phyloP scores from a whole-genome alignment of 495 filamentous ascomycete species.

The Oidiodendron maius region DNA sequence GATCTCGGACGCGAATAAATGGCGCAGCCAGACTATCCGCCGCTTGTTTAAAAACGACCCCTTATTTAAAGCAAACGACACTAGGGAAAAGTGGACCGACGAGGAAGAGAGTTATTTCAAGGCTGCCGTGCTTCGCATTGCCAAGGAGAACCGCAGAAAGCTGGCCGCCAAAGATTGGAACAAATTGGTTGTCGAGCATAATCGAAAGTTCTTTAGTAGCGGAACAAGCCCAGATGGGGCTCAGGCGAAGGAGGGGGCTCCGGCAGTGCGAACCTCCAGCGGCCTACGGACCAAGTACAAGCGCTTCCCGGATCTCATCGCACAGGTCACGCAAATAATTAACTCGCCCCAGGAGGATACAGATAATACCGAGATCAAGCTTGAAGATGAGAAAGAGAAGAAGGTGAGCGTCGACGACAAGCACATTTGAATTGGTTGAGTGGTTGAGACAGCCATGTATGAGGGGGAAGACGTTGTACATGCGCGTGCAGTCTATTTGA shows the following conservation, averaged over 20 bases:
- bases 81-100: not conserved
- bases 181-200: not conserved
- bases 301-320: not conserved
- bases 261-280: too few species aligned
- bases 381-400: too few species aligned
- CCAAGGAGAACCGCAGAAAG: not conserved
- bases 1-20: conserved; percentile 5
- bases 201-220: not conserved
- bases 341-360: too few species aligned
- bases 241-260: too few species aligned
- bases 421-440: too few species aligned
- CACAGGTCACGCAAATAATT: too few species aligned
- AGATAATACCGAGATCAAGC: too few species aligned
- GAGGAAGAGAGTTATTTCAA: not conserved
- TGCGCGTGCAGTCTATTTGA: too few species aligned
- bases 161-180: not conserved
- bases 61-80: not conserved
- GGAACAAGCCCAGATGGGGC: too few species aligned
- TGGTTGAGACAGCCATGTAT: too few species aligned
- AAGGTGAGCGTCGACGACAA: too few species aligned
- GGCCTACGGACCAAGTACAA: not conserved
- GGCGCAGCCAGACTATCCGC: conserved; percentile 2
- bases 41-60: conserved; percentile 3
- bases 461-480: too few species aligned
- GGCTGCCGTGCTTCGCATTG: not conserved